phyloP scores from a whole-genome alignment of 148 eudicot genomes.

The Cornus suecica region DNA sequence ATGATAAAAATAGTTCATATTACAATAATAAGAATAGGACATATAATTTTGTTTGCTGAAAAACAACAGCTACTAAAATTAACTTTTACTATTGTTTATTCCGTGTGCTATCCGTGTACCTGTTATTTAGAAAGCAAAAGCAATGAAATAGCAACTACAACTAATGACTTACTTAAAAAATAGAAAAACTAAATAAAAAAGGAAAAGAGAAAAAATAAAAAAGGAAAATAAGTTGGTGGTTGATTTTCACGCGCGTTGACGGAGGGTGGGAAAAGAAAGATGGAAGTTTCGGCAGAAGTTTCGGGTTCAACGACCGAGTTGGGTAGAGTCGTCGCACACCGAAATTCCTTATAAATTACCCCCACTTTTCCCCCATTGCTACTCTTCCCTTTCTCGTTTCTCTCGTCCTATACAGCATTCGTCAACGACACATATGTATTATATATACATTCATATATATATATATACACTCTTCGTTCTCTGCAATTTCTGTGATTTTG shows the following conservation, averaged over 20 bases:
- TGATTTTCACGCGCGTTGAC: background rate
- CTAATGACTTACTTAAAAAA: too few relatives aligned
- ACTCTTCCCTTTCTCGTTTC: conserved; percentile 6
- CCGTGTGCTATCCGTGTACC: too few relatives aligned
- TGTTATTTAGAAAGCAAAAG: too few relatives aligned
- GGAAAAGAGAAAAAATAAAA: too few relatives aligned
- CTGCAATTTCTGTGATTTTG: conserved; percentile 27
- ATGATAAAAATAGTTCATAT: too few relatives aligned
- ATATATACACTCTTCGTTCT: background rate
- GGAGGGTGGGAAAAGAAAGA: background rate
- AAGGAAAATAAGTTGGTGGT: too few relatives aligned
- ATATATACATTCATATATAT: background rate
- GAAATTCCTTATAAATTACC: conserved; percentile 22
- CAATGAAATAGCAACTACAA: too few relatives aligned
- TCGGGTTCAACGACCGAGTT: conserved; percentile 8
- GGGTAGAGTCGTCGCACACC: background rate
- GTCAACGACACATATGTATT: background rate
- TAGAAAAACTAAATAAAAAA: too few relatives aligned
- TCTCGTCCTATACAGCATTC: background rate
- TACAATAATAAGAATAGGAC: too few relatives aligned
- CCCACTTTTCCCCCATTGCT: conserved; percentile 2
- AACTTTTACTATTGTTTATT: too few relatives aligned
- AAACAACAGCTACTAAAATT: too few relatives aligned
- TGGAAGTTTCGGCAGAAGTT: background rate
- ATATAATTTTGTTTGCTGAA: too few relatives aligned